Evolutionary conservation across 257 asterid genomes (phyloP), one percentile per base, ranked within the genome.

Genomic region (Mitragyna speciosa): DNA sequence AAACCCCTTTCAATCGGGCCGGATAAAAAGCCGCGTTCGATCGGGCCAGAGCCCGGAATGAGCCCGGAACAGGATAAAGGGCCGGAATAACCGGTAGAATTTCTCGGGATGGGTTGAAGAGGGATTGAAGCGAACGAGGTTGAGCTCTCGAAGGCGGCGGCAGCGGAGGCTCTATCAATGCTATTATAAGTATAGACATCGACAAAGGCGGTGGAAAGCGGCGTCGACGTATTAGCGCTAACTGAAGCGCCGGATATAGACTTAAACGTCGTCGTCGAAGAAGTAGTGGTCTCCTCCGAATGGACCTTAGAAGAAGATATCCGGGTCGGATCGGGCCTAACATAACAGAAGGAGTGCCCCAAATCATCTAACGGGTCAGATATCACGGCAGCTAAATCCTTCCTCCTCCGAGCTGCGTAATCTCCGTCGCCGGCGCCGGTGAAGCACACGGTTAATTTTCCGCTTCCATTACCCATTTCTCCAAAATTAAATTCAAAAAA

Each of bases 241-340:
- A 94, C 95, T 76, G 98, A 87, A 61, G 98, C 98, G 72, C 98
- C 98, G 82, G 98, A 94, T 51, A 94, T 94, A 17, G 97, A 89
- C 85, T 76, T 81, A 76, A 94, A 93, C 79, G 92, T 83, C 70
- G 98, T 87, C 78, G 97, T 84, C 2, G 79, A 78, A 56, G 85
- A 80, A 20, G 74, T 15, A 7, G 76, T 49, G 1, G 78, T 76
- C 66, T 84, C 90, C 72, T 91, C 93, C 1, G 94, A 88, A 79
- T 91, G 87, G 77, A 94, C 91, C 79, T 91, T 91, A 15, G 97
- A 89, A 26, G 94, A 86, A 1, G 96, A 84, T 0, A 86, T 79
- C 7, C 88, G 87, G 31, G 88, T 45, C 84, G 76, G 80, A 36
- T 94, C 96, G 73, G 98, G 97, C 0, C 97, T 90, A 31, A 93